phyloP scores from a whole-genome alignment of 441 rosid species.

The Brassica balearica region DNA sequence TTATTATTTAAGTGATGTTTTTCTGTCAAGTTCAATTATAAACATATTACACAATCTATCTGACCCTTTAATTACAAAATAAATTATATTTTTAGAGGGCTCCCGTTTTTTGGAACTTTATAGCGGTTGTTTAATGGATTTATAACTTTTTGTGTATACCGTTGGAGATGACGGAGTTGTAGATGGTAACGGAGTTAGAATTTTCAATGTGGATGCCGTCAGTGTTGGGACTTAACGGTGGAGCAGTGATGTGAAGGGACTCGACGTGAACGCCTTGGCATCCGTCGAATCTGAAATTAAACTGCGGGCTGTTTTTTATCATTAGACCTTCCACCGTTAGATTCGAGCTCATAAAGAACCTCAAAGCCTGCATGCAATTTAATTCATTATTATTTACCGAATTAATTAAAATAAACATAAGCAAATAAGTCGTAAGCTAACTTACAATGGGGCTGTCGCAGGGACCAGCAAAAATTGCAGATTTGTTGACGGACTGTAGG shows the following conservation, averaged over 20 bases:
- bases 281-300: constrained; percentile 79
- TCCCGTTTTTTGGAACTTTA: background rate
- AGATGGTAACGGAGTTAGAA: constrained; percentile 65
- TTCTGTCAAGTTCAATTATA: background rate
- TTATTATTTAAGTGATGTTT: background rate
- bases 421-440: background rate
- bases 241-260: constrained; percentile 73
- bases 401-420: background rate
- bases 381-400: background rate
- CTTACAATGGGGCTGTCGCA: constrained; percentile 74
- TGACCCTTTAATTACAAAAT: background rate
- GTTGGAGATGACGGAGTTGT: constrained; percentile 68
- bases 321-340: constrained; percentile 70
- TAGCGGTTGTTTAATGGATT: background rate
- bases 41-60: background rate
- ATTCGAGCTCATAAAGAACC: constrained; percentile 87
- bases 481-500: constrained; percentile 46
- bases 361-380: constrained; percentile 59
- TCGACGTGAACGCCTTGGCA: constrained; percentile 73
- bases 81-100: background rate
- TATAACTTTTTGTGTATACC: constrained; percentile 46
- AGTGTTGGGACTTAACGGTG: constrained; percentile 86
- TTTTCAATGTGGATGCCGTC: constrained; percentile 93
- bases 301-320: constrained; percentile 80
- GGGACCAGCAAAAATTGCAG: constrained; percentile 49